A percentile compares a stretch with the other conserved stretches of the same genome.
phyloP scores from a whole-genome alignment of 1,284 basidiomycete genomes.

The Cryptococcus floricola region DNA sequence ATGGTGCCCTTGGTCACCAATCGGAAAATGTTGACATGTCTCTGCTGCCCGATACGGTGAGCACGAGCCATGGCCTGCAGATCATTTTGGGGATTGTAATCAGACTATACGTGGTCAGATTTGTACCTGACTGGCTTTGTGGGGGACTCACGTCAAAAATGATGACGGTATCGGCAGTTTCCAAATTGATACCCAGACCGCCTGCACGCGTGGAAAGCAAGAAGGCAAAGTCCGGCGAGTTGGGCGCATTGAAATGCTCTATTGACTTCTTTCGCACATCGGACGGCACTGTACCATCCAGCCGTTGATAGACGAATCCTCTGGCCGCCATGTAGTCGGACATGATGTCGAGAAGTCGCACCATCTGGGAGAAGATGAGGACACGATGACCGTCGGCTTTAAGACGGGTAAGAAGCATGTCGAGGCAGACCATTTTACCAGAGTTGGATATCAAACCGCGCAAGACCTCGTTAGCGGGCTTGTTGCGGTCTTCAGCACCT shows the following conservation, averaged over 20 bases:
- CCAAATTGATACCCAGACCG: constrained; percentile 96
- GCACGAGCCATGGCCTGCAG: constrained; percentile 98
- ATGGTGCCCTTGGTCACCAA: constrained; percentile 98
- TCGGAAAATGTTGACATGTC: constrained; percentile 93
- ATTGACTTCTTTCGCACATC: constrained; percentile 81
- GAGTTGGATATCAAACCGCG: constrained; percentile 97
- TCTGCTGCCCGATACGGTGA: constrained; percentile 95
- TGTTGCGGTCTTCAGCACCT: constrained; percentile 75
- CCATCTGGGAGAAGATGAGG: constrained; percentile 99
- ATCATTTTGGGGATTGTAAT: constrained; percentile 87
- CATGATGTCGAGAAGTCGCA: constrained; percentile 96
- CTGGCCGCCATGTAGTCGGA: constrained; percentile 92
- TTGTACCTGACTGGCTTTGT: background rate
- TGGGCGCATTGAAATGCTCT: constrained; percentile 70
- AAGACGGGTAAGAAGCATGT: constrained; percentile 84
- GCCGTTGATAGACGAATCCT: constrained; percentile 75
- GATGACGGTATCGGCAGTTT: constrained; percentile 97
- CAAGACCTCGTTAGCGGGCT: constrained; percentile 70
- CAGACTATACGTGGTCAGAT: constrained; percentile 20
- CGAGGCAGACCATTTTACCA: constrained; percentile 94
- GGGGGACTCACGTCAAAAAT: constrained; percentile 84
- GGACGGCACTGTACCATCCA: constrained; percentile 68
- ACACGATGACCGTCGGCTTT: constrained; percentile 92
- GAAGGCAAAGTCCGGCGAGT: constrained; percentile 72
- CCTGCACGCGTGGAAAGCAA: constrained; percentile 94